Percentiles rank a stretch among this genome's conserved stretches.
These are phyloP conservation scores for Plasmodium chabaudi DNA, from an alignment of 169 alveolate genomes.

Conservation along the genomic window DNA sequence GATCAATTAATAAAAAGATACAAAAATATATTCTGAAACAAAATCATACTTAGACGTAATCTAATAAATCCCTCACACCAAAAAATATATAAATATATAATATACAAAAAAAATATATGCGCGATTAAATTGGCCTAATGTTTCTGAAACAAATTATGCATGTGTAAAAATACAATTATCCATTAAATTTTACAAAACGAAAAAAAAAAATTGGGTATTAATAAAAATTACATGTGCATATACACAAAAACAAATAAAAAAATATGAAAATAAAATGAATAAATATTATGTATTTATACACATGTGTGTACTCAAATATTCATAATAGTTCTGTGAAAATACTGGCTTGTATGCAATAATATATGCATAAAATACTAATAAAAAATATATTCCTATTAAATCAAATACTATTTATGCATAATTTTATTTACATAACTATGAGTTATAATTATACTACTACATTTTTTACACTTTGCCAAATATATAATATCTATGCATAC, in stretches of 20 bases:
- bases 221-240: slow-evolving; percentile 19
- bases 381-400: slow-evolving; percentile 4
- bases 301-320: neutral
- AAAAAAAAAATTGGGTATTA: neutral
- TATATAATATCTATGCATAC: slow-evolving; percentile 14
- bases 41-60: slow-evolving; percentile 55
- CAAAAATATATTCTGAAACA: slow-evolving; percentile 1
- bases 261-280: neutral
- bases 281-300: neutral
- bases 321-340: slow-evolving; percentile 23
- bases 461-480: slow-evolving; percentile 29
- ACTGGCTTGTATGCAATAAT: slow-evolving; percentile 26
- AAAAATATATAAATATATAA: slow-evolving; percentile 8
- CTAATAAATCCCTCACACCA: slow-evolving; percentile 1
- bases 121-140: neutral
- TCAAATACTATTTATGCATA: slow-evolving; percentile 8
- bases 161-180: slow-evolving; percentile 13
- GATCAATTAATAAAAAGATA: neutral
- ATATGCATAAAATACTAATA: neutral
- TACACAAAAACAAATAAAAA: slow-evolving; percentile 14
- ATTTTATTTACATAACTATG: slow-evolving; percentile 6
- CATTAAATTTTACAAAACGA: neutral
- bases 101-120: slow-evolving; percentile 16
- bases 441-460: neutral
- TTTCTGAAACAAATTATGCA: slow-evolving; percentile 15